Conservation (phyloP, 1,284 basidiomycete species). For the Marasmius oreades region DNA sequence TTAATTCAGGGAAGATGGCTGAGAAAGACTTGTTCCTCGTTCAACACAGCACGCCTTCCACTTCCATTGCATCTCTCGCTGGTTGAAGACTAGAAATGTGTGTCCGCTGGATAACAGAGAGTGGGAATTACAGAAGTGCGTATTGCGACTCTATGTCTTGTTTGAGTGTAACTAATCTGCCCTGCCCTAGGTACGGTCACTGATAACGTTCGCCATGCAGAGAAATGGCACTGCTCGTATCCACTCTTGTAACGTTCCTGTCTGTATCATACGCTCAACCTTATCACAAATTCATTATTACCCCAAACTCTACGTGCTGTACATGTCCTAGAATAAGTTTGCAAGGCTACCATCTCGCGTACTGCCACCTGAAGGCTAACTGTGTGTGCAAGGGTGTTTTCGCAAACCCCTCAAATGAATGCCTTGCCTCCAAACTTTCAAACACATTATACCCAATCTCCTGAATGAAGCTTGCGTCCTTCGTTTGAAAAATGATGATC, state of each 20-base stretch:
- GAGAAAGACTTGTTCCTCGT: neutral
- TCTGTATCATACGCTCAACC: constrained; percentile 1
- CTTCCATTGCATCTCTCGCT: constrained; percentile 99
- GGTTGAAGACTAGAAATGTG: constrained; percentile 99
- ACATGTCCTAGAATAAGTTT: too few relatives aligned
- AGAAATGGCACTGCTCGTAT: neutral
- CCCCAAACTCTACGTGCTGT: too few relatives aligned
- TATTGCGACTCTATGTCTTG: constrained; percentile 12
- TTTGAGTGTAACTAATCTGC: neutral
- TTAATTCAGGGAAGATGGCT: neutral
- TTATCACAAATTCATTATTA: too few relatives aligned
- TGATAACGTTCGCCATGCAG: neutral
- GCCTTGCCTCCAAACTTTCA: too few relatives aligned
- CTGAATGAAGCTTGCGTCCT: too few relatives aligned
- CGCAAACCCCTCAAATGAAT: too few relatives aligned
- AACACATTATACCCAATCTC: too few relatives aligned
- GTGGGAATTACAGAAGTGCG: constrained; percentile 92
- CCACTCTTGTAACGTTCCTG: neutral
- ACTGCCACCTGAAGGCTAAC: too few relatives aligned
- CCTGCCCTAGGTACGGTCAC: neutral
- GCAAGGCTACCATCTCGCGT: too few relatives aligned
- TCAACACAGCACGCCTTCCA: constrained; percentile 97
- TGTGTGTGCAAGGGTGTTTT: too few relatives aligned
- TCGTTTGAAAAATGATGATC: too few relatives aligned
- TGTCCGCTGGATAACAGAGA: constrained; percentile 97